Evolutionary conservation across 2,329 filamentous ascomycete species (phyloP), one percentile per base, ranked within the genome.

Genomic region (Colletotrichum plurivorum): DNA sequence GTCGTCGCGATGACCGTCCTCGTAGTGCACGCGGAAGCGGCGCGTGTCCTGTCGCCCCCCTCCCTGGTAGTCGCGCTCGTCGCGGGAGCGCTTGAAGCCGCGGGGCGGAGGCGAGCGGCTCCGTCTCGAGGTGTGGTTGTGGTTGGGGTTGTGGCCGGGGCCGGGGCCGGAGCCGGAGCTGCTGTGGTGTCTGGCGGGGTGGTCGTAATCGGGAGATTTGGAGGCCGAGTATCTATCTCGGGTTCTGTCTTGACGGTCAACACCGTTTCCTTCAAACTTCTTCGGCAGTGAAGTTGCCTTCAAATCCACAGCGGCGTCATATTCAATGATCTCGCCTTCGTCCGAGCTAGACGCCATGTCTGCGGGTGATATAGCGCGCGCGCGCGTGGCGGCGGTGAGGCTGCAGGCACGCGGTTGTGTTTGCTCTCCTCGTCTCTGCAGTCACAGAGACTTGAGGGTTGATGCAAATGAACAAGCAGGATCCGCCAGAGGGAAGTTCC

Each of bases 171-270:
- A 9, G 31, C 31, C 10, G 31, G 22, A 25, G 22, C 10, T 36
- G 31, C 10, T 8, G 18, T 20, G 41, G 9, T 81, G 75, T 76
- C 80, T 84, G 55, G 83, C 80, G 71, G 79, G 78, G 72, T 80
- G 76, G 77, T 83, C 83, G 82, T 82, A 77, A 52, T 88, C 87
- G 74, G 88, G 88, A 72, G 89, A 89, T 78, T 81, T 83, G 73
- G 81, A 83, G 77, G 83, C 79, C 77, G 88, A 87, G 75, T 83
- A 78, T 86, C 85, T 88, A 80, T 82, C 85, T 83, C 87, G 89
- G 84, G 83, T 87, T 95, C 94, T 97, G 93, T 92, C 89, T 88
- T 87, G 90, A 89, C 92, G 93, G 94, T 97, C 93, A 97, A 97
- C 91, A 89, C 88, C 90, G 89, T 85, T 91, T 92, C 90, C 88